Conservation (phyloP, 306 rosid genomes). For the Castanea mollissima region DNA sequence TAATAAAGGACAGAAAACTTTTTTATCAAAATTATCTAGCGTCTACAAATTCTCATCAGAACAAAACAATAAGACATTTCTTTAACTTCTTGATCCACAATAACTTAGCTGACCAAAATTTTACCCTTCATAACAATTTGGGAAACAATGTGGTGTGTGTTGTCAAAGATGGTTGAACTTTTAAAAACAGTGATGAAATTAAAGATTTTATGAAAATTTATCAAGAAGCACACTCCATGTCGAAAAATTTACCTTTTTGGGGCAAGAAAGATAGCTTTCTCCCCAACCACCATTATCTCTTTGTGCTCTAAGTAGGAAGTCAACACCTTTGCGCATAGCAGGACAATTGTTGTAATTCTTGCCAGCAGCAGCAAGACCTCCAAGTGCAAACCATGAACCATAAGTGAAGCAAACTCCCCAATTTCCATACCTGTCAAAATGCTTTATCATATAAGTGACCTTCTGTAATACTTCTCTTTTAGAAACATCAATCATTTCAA, state of each 20-base stretch:
- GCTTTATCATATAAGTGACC: conserved; percentile 21
- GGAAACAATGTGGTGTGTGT: not conserved
- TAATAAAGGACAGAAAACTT: not conserved
- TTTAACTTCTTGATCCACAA: not conserved
- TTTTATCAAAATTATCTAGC: not conserved
- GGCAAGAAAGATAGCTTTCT: conserved; percentile 61
- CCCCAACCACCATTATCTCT: conserved; percentile 75
- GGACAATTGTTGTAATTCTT: conserved; percentile 36
- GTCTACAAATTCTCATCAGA: too few relatives aligned
- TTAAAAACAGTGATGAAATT: not conserved
- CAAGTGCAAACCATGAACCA: too few relatives aligned
- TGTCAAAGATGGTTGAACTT: not conserved
- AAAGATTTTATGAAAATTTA: not conserved
- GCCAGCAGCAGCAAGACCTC: too few relatives aligned
- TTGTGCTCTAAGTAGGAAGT: conserved; percentile 49
- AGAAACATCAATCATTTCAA: too few relatives aligned
- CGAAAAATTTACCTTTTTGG: conserved; percentile 29
- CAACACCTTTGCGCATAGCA: conserved; percentile 47
- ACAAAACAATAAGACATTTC: not conserved
- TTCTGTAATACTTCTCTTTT: too few relatives aligned
- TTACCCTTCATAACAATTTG: not conserved
- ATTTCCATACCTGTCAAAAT: too few relatives aligned
- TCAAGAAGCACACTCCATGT: too few relatives aligned
- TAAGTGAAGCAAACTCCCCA: too few relatives aligned
- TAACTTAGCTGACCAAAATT: not conserved